phyloP scores from a whole-genome alignment of 2,329 filamentous ascomycete species.

The Ceratocystis huliohia region DNA sequence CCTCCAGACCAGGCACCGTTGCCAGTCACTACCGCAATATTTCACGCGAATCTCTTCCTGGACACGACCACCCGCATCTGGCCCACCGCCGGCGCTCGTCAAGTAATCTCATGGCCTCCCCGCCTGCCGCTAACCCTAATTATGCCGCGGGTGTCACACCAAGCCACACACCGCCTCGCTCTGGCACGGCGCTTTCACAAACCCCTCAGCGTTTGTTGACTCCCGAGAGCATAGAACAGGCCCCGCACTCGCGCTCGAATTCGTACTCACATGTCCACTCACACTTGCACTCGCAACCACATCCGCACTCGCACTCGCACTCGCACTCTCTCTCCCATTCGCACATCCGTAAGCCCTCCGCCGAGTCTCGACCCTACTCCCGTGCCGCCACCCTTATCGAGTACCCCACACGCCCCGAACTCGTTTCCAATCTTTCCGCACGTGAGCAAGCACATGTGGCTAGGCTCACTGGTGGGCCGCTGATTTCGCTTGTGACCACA shows the following conservation, averaged over 20 bases:
- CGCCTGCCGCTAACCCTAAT: neutral
- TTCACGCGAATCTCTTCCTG: constrained; percentile 13
- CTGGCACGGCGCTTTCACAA: neutral
- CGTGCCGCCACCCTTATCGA: constrained; percentile 36
- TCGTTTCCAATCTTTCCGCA: constrained; percentile 55
- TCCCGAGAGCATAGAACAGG: constrained; percentile 16
- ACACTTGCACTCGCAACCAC: neutral
- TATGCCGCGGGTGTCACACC: neutral
- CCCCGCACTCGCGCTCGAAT: neutral
- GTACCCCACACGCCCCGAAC: constrained; percentile 46
- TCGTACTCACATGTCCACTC: constrained; percentile 1
- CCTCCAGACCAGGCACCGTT: constrained; percentile 9
- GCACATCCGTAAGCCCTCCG: constrained; percentile 34
- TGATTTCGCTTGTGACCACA: constrained; percentile 46
- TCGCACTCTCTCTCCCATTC: constrained; percentile 30
- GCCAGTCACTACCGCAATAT: constrained; percentile 18
- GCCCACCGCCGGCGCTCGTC: constrained; percentile 9
- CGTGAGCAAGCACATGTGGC: constrained; percentile 84
- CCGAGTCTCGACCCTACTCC: constrained; percentile 33
- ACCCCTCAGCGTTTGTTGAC: constrained; percentile 16
- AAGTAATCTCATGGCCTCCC: constrained; percentile 8
- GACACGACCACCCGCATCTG: neutral
- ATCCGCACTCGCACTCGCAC: constrained; percentile 21
- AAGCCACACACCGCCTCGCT: constrained; percentile 13
- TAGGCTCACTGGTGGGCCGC: constrained; percentile 61